Conservation (phyloP, 2,329 filamentous ascomycete species). For the Clarireedia monteithiana region DNA sequence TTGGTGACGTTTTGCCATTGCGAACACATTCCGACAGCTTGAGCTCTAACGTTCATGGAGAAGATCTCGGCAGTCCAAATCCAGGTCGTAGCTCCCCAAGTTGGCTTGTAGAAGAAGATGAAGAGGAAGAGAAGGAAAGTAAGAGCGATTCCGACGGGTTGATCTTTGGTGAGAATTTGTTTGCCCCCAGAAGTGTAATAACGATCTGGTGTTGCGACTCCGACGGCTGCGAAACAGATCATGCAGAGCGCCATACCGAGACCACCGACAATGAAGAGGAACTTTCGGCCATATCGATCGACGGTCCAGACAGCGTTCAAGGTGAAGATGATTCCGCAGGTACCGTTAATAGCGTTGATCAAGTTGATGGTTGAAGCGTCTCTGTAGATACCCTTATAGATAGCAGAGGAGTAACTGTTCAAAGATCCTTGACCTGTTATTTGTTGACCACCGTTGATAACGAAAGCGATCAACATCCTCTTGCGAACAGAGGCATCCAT, state of each 20-base stretch:
- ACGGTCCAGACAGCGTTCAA: conserved; percentile 67
- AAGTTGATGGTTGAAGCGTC: conserved; percentile 53
- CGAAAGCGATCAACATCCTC: conserved; percentile 55
- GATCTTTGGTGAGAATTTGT: conserved; percentile 43
- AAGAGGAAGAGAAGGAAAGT: conserved; percentile 62
- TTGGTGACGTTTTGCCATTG: conserved; percentile 58
- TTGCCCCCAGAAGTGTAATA: conserved; percentile 25
- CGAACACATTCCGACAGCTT: conserved; percentile 59
- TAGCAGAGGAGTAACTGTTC: conserved; percentile 65
- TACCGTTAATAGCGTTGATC: conserved; percentile 69
- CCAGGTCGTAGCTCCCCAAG: conserved; percentile 63
- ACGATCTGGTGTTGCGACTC: conserved; percentile 44
- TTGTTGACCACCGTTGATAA: conserved; percentile 55
- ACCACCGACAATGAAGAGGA: conserved; percentile 60
- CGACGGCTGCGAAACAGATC: conserved; percentile 53
- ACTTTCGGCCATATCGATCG: conserved; percentile 62
- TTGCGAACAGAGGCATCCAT: conserved; percentile 62
- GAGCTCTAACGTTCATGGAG: conserved; percentile 64
- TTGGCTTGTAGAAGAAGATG: conserved; percentile 62
- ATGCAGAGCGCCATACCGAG: conserved; percentile 64
- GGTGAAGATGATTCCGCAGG: conserved; percentile 65
- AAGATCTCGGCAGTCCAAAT: conserved; percentile 66
- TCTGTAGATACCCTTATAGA: conserved; percentile 64
- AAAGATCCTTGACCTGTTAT: conserved; percentile 44
- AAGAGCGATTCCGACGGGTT: conserved; percentile 58